Evolutionary conservation across 192 early-diverging fungal species (phyloP).

Genomic region (Rhizophagus sp.): DNA sequence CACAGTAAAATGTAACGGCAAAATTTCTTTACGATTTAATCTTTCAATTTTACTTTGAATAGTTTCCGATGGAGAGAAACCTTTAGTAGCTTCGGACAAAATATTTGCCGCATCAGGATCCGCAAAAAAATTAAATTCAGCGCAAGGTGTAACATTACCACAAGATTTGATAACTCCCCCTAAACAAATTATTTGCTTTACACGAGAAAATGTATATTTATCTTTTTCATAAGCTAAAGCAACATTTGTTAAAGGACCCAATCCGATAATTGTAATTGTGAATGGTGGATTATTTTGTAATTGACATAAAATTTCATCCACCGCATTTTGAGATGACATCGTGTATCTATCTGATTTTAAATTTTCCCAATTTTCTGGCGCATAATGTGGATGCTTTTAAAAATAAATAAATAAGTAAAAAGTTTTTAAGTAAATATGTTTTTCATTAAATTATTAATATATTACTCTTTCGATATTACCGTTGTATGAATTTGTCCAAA

Average conservation of each 20-base stretch:
- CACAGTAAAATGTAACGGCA: neutral
- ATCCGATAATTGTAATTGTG: conserved; percentile 46
- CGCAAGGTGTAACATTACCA: conserved; percentile 45
- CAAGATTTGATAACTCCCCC: conserved; percentile 40
- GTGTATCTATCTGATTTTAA: conserved; percentile 32
- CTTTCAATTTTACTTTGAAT: neutral
- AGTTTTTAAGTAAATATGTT: neutral
- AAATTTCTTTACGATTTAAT: neutral
- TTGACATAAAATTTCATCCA: conserved; percentile 50
- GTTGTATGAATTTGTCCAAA: neutral
- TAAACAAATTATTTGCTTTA: conserved; percentile 49
- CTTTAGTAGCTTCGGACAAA: conserved; percentile 36
- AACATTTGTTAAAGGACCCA: conserved; percentile 54
- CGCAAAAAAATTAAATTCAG: conserved; percentile 55
- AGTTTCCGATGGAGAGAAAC: neutral
- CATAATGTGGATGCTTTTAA: neutral
- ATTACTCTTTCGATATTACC: neutral
- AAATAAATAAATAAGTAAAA: neutral
- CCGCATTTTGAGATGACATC: conserved; percentile 38
- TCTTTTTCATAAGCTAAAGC: conserved; percentile 47
- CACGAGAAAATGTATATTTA: conserved; percentile 44
- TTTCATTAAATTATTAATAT: neutral
- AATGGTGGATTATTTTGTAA: conserved; percentile 41
- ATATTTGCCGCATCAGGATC: conserved; percentile 46
- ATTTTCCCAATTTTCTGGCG: conserved; percentile 22